phyloP scores from a whole-genome alignment of 352 stramenopile genomes.

The Vaucheria bursata region DNA sequence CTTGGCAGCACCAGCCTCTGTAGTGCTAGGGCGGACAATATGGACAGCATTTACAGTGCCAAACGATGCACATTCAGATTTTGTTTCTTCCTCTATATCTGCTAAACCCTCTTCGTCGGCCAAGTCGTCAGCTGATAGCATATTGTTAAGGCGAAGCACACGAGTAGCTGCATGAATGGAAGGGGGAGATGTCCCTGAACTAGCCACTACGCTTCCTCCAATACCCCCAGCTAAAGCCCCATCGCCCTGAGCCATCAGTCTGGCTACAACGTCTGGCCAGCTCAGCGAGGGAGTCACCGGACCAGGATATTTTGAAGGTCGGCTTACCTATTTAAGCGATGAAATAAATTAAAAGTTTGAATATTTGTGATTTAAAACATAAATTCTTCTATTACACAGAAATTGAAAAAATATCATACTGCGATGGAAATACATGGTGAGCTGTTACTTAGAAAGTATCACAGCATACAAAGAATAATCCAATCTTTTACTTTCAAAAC shows the following conservation, averaged over 20 bases:
- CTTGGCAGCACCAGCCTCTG: background rate
- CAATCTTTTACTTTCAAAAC: too few relatives aligned
- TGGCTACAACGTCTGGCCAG: conserved; percentile 47
- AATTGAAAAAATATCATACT: too few relatives aligned
- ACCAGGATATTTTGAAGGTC: conserved; percentile 66
- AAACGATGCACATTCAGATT: conserved; percentile 48
- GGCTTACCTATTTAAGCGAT: conserved; percentile 58
- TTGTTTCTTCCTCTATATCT: conserved; percentile 50
- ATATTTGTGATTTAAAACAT: background rate
- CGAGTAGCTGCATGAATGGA: conserved; percentile 7
- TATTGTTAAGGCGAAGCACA: conserved; percentile 50
- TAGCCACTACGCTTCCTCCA: background rate
- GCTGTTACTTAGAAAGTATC: too few relatives aligned
- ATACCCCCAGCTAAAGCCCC: background rate
- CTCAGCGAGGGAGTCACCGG: conserved; percentile 53
- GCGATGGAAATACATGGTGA: too few relatives aligned
- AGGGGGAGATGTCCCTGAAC: background rate
- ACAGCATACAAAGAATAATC: too few relatives aligned
- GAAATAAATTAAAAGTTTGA: conserved; percentile 6
- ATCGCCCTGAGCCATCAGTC: background rate
- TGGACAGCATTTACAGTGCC: conserved; percentile 40
- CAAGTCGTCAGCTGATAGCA: conserved; percentile 43
- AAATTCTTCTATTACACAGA: too few relatives aligned
- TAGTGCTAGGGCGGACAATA: conserved; percentile 40
- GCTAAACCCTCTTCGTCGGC: conserved; percentile 35